phyloP scores from a whole-genome alignment of 1,139 yeast genomes.

The Pichia cactophila region DNA sequence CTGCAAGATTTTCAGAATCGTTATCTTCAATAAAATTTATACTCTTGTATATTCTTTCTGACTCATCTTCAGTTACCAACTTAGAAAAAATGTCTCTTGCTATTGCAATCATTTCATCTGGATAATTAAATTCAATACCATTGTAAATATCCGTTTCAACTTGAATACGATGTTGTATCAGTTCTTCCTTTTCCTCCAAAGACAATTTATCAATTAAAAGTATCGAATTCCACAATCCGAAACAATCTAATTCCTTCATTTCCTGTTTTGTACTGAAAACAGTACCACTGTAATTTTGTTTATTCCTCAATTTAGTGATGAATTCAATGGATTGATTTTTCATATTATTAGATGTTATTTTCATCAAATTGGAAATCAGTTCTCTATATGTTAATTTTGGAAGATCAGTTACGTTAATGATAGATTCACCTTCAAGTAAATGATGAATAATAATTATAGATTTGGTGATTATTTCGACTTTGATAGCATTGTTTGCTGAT shows the following conservation, averaged over 20 bases:
- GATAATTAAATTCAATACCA: slow-evolving; percentile 58
- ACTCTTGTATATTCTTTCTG: slow-evolving; percentile 63
- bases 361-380: slow-evolving; percentile 23
- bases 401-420: slow-evolving; percentile 20
- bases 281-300: slow-evolving; percentile 12
- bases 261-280: slow-evolving; percentile 22
- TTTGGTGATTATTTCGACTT: slow-evolving; percentile 36
- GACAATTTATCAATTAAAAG: slow-evolving; percentile 2
- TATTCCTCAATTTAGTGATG: slow-evolving; percentile 16
- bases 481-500: slow-evolving; percentile 33
- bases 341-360: slow-evolving; percentile 26
- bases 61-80: slow-evolving; percentile 69
- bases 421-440: slow-evolving; percentile 20
- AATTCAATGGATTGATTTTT: slow-evolving; percentile 21
- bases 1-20: slow-evolving; percentile 16
- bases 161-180: slow-evolving; percentile 28
- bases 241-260: slow-evolving; percentile 15
- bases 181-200: slow-evolving; percentile 1
- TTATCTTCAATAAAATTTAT: slow-evolving; percentile 38
- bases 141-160: slow-evolving; percentile 32
- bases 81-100: slow-evolving; percentile 66
- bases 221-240: slow-evolving; percentile 12
- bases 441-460: slow-evolving; percentile 24
- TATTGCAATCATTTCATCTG: slow-evolving; percentile 55
- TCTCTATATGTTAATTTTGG: slow-evolving; percentile 22